phyloP scores from a whole-genome alignment of 495 filamentous ascomycete species.

The Annulohypoxylon maeteangense region DNA sequence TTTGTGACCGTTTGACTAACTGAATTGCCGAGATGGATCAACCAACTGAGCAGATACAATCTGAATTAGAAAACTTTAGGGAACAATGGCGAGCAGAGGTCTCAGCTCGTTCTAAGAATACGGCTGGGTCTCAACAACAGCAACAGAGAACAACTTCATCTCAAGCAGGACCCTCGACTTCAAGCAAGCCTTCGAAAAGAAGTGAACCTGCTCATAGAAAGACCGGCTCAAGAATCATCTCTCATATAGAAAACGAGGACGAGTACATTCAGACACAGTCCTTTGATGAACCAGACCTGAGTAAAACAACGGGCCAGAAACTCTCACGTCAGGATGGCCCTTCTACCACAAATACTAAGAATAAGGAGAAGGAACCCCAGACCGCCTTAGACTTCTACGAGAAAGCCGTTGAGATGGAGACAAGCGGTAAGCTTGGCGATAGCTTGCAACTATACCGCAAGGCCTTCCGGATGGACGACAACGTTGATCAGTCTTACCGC shows the following conservation, averaged over 20 bases:
- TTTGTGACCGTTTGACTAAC: slow-evolving; percentile 9
- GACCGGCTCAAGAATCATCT: slow-evolving; percentile 16
- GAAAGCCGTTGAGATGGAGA: slow-evolving; percentile 87
- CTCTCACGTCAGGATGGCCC: slow-evolving; percentile 23
- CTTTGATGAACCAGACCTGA: slow-evolving; percentile 51
- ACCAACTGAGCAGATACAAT: slow-evolving; percentile 57
- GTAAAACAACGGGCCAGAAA: slow-evolving; percentile 30
- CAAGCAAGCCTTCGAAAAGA: slow-evolving; percentile 43
- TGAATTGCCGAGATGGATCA: slow-evolving; percentile 29
- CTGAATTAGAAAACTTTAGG: slow-evolving; percentile 83
- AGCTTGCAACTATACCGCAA: slow-evolving; percentile 89
- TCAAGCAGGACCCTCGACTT: slow-evolving; percentile 24
- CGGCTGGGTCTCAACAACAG: slow-evolving; percentile 15
- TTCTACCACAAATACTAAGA: slow-evolving; percentile 13
- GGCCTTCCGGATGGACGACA: slow-evolving; percentile 87
- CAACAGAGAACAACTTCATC: slow-evolving; percentile 15
- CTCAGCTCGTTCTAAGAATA: slow-evolving; percentile 56
- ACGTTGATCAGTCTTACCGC: slow-evolving; percentile 85
- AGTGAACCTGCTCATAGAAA: slow-evolving; percentile 40
- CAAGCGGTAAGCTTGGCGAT: slow-evolving; percentile 84
- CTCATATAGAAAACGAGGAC: slow-evolving; percentile 52
- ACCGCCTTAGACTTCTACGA: slow-evolving; percentile 95
- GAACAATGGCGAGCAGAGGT: slow-evolving; percentile 87
- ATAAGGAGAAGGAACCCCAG: slow-evolving; percentile 62
- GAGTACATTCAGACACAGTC: slow-evolving; percentile 52